phyloP scores from a whole-genome alignment of 2,329 filamentous ascomycete genomes.

The Trichoderma atroviride region DNA sequence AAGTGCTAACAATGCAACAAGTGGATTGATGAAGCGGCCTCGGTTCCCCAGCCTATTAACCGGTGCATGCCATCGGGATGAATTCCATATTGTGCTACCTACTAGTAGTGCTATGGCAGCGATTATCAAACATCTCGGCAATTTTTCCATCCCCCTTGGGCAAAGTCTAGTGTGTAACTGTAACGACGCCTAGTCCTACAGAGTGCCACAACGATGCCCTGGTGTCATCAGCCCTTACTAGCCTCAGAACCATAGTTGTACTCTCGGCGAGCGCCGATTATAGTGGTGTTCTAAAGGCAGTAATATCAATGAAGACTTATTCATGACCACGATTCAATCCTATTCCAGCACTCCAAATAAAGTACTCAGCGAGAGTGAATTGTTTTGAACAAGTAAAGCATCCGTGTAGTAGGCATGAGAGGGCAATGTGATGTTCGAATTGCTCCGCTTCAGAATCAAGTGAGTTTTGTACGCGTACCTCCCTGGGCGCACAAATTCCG shows the following conservation, averaged over 20 bases:
- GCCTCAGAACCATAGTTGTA: neutral
- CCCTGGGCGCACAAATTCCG: neutral
- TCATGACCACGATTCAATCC: neutral
- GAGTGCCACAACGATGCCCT: neutral
- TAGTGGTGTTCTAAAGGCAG: neutral
- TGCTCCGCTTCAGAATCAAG: neutral
- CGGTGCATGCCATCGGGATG: neutral
- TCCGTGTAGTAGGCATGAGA: neutral
- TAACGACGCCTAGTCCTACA: neutral
- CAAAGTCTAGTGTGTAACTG: neutral
- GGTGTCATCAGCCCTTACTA: neutral
- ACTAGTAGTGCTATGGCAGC: neutral
- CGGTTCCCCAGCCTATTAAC: neutral
- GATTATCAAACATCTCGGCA: neutral
- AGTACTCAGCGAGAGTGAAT: neutral
- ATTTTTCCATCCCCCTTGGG: neutral
- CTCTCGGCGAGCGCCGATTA: slow-evolving; percentile 6
- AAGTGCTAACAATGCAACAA: neutral
- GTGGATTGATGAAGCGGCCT: neutral
- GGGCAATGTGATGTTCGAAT: neutral
- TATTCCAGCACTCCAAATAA: neutral
- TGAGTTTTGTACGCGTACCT: neutral
- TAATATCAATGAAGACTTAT: neutral
- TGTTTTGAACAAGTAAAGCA: neutral
- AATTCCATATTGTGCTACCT: neutral